Percentiles rank a stretch among this genome's conserved stretches.
Evolutionary conservation across 306 rosid species (phyloP).

Genomic region (Castanospermum australe): DNA sequence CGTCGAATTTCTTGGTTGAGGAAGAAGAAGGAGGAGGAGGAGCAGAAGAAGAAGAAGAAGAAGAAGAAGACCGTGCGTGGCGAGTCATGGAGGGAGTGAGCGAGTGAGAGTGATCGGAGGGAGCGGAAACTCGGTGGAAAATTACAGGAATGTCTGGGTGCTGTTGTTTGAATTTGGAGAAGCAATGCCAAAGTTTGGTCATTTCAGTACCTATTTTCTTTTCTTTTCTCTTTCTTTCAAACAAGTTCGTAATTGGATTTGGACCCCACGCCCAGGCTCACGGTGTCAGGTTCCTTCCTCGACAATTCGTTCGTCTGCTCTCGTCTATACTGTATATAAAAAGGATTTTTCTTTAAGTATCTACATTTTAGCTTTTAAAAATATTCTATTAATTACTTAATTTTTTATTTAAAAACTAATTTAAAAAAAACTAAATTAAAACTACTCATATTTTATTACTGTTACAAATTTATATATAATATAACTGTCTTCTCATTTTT

Average conservation of each 20-base stretch:
- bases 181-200: background rate
- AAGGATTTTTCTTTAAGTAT: too few species aligned
- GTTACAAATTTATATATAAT: too few species aligned
- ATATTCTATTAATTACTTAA: too few species aligned
- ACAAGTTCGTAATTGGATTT: too few species aligned
- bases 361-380: too few species aligned
- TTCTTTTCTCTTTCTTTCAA: background rate
- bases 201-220: background rate
- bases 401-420: too few species aligned
- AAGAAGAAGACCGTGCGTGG: constrained; percentile 18
- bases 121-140: background rate
- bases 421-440: too few species aligned
- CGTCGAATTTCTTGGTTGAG: constrained; percentile 38
- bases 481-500: too few species aligned
- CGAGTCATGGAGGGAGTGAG: constrained; percentile 46
- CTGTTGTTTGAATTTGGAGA: background rate
- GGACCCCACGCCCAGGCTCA: too few species aligned
- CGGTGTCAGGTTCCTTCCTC: background rate
- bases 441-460: too few species aligned
- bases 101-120: background rate
- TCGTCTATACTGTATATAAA: too few species aligned
- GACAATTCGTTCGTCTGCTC: background rate
- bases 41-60: background rate
- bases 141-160: background rate
- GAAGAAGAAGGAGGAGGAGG: constrained; percentile 32